Evolutionary conservation across 108 stramenopile genomes (phyloP).

Genomic region (Epipyxis sp.): DNA sequence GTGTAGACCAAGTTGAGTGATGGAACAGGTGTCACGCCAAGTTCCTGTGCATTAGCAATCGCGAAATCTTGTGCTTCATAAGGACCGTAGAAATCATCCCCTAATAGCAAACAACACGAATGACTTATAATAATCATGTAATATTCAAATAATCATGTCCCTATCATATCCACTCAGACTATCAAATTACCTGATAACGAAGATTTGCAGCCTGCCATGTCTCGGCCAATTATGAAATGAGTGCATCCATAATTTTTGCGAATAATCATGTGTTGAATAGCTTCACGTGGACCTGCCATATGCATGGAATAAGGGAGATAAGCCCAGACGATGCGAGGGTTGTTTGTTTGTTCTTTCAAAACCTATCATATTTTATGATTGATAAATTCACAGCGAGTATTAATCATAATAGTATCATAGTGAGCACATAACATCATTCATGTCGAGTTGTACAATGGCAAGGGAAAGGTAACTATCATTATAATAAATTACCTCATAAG

Average conservation of each 20-base stretch:
- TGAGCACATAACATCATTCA: too few species aligned
- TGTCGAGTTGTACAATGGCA: too few species aligned
- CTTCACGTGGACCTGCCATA: constrained; percentile 99
- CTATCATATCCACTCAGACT: too few species aligned
- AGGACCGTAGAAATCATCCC: constrained; percentile 96
- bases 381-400: constrained; percentile 70
- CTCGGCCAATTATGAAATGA: constrained; percentile 99
- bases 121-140: neutral
- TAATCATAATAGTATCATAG: neutral
- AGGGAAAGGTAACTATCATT: neutral
- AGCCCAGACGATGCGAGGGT: constrained; percentile 89
- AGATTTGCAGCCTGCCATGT: constrained; percentile 98
- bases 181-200: constrained; percentile 68
- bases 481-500: constrained; percentile 10
- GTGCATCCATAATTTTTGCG: constrained; percentile 99
- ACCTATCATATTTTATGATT: constrained; percentile 98
- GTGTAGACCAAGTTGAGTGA: constrained; percentile 79
- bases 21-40: constrained; percentile 89
- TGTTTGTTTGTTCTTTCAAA: constrained; percentile 67
- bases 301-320: constrained; percentile 99
- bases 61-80: constrained; percentile 97
- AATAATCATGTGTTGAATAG: constrained; percentile 99
- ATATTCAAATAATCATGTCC: neutral
- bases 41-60: constrained; percentile 70
- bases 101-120: neutral